A percentile compares a stretch with the other conserved stretches of the same genome.
These are phyloP conservation scores for Drechslera avenae DNA, from an alignment of 2,329 filamentous ascomycete genomes.

Conservation along the genomic window DNA sequence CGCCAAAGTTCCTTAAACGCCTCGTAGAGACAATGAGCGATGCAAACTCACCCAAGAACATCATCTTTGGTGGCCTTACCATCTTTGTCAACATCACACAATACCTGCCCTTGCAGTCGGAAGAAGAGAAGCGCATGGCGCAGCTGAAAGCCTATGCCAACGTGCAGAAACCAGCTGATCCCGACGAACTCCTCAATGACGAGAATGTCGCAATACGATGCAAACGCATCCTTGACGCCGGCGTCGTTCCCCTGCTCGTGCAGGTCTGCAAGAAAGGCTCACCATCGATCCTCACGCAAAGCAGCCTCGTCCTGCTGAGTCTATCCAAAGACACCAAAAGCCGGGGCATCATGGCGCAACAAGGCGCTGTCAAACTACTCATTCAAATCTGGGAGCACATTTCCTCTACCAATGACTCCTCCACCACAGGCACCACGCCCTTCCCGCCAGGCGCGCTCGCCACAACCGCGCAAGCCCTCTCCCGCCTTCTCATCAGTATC, in stretches of 20 bases:
- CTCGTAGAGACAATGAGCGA: conserved; percentile 66
- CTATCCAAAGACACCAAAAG: conserved; percentile 75
- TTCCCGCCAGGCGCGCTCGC: conserved; percentile 46
- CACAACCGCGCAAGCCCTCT: conserved; percentile 77
- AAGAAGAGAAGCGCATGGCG: conserved; percentile 89
- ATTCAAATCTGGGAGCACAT: conserved; percentile 72
- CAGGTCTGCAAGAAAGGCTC: conserved; percentile 76
- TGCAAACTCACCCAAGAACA: conserved; percentile 55
- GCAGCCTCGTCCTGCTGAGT: conserved; percentile 76
- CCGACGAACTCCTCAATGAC: conserved; percentile 75
- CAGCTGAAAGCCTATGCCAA: conserved; percentile 95
- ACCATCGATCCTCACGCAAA: conserved; percentile 70
- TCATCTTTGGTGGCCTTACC: conserved; percentile 84
- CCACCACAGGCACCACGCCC: conserved; percentile 48
- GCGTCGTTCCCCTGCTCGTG: conserved; percentile 76
- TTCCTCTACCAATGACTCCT: conserved; percentile 46
- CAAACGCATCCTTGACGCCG: conserved; percentile 76
- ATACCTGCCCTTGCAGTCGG: conserved; percentile 77
- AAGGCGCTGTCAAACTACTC: conserved; percentile 88
- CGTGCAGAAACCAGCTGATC: conserved; percentile 67
- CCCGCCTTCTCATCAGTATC: conserved; percentile 83
- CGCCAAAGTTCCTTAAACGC: conserved; percentile 69
- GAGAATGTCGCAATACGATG: conserved; percentile 77
- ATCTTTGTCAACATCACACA: conserved; percentile 84
- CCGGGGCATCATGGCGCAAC: conserved; percentile 82